phyloP scores from a whole-genome alignment of 768 basidiomycete species.

The Naematelia aurantialba region DNA sequence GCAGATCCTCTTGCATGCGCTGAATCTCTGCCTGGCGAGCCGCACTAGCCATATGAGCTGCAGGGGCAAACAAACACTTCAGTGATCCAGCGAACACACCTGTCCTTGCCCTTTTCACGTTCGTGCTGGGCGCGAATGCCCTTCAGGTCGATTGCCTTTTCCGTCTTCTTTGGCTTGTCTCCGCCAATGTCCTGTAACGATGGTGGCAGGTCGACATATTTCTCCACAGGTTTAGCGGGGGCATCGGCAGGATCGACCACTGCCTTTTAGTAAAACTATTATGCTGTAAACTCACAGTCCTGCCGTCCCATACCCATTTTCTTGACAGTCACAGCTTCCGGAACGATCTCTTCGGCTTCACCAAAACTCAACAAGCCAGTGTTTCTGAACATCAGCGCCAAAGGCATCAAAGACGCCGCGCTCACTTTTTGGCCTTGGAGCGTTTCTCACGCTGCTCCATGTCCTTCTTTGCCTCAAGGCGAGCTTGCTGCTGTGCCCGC shows the following conservation, averaged over 20 bases:
- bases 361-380: constrained; percentile 86
- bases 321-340: constrained; percentile 58
- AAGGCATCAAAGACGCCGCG: neutral
- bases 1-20: constrained; percentile 78
- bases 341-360: constrained; percentile 61
- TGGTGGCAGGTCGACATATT: constrained; percentile 24
- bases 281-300: constrained; percentile 60
- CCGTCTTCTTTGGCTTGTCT: constrained; percentile 39
- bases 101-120: constrained; percentile 62
- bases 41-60: constrained; percentile 52
- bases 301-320: constrained; percentile 81
- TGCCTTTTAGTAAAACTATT: constrained; percentile 15
- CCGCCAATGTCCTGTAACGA: constrained; percentile 20
- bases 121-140: constrained; percentile 64
- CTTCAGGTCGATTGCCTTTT: constrained; percentile 48
- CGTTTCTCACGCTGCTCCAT: constrained; percentile 50
- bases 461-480: constrained; percentile 39
- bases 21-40: constrained; percentile 55
- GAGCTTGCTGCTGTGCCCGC: constrained; percentile 72
- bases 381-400: constrained; percentile 59
- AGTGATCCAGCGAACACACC: constrained; percentile 54
- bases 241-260: constrained; percentile 51
- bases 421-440: constrained; percentile 84
- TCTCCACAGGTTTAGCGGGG: constrained; percentile 15
- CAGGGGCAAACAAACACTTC: neutral